phyloP scores from a whole-genome alignment of 2,329 filamentous ascomycete species.

The Ilyonectria robusta region DNA sequence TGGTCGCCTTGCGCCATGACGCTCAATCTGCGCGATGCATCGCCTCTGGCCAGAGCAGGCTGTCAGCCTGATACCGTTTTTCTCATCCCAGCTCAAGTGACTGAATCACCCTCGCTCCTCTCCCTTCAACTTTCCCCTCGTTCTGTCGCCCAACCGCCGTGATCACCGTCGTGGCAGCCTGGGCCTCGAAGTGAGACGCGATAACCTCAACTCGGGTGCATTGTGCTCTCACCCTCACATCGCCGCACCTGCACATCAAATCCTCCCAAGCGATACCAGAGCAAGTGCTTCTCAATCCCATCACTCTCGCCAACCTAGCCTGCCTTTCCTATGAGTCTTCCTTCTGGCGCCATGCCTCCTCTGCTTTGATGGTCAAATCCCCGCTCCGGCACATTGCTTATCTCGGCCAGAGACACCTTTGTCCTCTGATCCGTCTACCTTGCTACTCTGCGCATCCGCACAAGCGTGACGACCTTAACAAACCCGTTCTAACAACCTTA shows the following conservation, averaged over 20 bases:
- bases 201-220: conserved; percentile 1
- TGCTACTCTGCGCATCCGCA: background rate
- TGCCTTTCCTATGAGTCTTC: background rate
- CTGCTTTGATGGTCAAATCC: background rate
- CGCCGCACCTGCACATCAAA: background rate
- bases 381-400: background rate
- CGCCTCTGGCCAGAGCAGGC: conserved; percentile 11
- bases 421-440: conserved; percentile 12
- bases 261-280: conserved; percentile 4
- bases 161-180: conserved; percentile 29
- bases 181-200: conserved; percentile 22
- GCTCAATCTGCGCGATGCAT: conserved; percentile 15
- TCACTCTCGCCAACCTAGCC: background rate
- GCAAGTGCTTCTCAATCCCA: conserved; percentile 8
- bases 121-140: conserved; percentile 15
- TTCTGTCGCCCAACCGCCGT: conserved; percentile 31
- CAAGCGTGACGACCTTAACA: background rate
- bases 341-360: background rate
- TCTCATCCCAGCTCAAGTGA: conserved; percentile 35
- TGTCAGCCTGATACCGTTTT: conserved; percentile 1
- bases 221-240: background rate
- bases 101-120: conserved; percentile 44
- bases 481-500: conserved; percentile 41
- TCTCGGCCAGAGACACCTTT: conserved; percentile 27
- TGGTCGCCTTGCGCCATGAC: conserved; percentile 18